Base-by-base conservation (phyloP, 1,139 yeast species). In the Protomyces inouyei region DNA sequence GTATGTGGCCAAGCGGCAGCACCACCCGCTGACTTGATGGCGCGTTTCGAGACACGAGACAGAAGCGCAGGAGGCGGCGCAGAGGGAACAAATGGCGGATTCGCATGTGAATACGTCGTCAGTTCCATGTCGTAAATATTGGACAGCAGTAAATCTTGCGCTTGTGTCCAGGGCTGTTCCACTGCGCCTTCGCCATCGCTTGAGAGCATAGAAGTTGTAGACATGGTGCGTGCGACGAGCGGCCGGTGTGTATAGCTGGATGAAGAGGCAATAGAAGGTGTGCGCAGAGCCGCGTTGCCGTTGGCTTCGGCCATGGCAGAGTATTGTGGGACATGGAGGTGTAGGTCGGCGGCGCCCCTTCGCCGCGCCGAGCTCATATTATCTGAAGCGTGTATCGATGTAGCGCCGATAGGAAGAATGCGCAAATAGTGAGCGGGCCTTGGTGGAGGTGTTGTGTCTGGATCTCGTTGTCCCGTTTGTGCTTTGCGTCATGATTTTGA, bases 221-320 rank as follows among this genome's bases (percentile, higher is more conserved):
- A 59, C 63, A 59, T 43, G 32, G 63, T 59, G 14, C 63, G 28
- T 14, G 63, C 52, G 56, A 52, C 45, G 23, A 21, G 57, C 16
- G 63, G 63, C n/a, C 63, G 28, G 43, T 59, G 63, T 5, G 63
- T 59, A 35, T 59, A 43, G 14, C 57, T 52, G 25, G 54, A 28
- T n/a, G 63, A 52, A 28, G 63, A 59, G n/a, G 63, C 63, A 45
- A 59, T 52, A 25, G 63, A 59, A 21, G 63, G 63, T 4, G 63
- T 59, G 36, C 63, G 63, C 35, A 59, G 18, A 6, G 63, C 63
- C 16, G 63, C 56, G 32, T 59, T 59, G 37, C 25, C 18, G 21
- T 18, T 18, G 12, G 48, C 12, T n/a, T 43, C 48, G 28, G 63
- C 48, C 28, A 40, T 51, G 10, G 63, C 63, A 16, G 57, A 52